These are phyloP conservation scores for Fusarium tricinctum DNA, from an alignment of 2,329 filamentous ascomycete species.

Conservation along the genomic window DNA sequence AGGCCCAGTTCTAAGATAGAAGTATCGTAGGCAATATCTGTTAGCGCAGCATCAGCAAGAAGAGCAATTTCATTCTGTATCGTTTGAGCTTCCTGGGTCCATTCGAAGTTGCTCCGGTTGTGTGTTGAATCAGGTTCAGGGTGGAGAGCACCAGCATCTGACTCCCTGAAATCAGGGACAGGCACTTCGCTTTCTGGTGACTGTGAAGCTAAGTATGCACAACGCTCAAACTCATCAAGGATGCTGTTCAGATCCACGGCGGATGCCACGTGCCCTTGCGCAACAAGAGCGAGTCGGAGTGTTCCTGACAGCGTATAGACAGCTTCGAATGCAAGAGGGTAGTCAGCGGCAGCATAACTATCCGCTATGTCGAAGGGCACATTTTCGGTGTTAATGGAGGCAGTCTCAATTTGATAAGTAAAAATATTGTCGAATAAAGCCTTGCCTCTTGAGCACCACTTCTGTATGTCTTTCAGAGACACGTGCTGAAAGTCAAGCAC, in stretches of 20 bases:
- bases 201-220: slow-evolving; percentile 24
- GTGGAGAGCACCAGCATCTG: not conserved
- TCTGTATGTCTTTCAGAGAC: slow-evolving; percentile 82
- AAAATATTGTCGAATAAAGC: slow-evolving; percentile 85
- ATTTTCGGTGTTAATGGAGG: slow-evolving; percentile 46
- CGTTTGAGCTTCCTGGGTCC: slow-evolving; percentile 66
- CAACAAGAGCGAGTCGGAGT: slow-evolving; percentile 71
- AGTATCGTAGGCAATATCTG: slow-evolving; percentile 68
- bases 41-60: slow-evolving; percentile 68
- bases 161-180: not conserved
- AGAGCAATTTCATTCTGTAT: slow-evolving; percentile 74
- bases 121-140: slow-evolving; percentile 53
- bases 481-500: slow-evolving; percentile 79
- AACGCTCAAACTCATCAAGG: slow-evolving; percentile 57
- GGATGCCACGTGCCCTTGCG: slow-evolving; percentile 61
- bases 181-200: slow-evolving; percentile 29
- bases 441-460: slow-evolving; percentile 75
- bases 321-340: slow-evolving; percentile 83
- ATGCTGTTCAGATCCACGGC: slow-evolving; percentile 45
- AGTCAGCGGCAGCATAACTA: slow-evolving; percentile 70
- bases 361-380: slow-evolving; percentile 69
- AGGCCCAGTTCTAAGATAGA: slow-evolving; percentile 86
- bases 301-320: slow-evolving; percentile 63
- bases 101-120: slow-evolving; percentile 62
- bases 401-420: slow-evolving; percentile 76